A percentile compares a stretch with the other conserved stretches of the same genome.
Evolutionary conservation across 2,329 filamentous ascomycete species (phyloP).

Genomic region (Colletotrichum plurivorum): DNA sequence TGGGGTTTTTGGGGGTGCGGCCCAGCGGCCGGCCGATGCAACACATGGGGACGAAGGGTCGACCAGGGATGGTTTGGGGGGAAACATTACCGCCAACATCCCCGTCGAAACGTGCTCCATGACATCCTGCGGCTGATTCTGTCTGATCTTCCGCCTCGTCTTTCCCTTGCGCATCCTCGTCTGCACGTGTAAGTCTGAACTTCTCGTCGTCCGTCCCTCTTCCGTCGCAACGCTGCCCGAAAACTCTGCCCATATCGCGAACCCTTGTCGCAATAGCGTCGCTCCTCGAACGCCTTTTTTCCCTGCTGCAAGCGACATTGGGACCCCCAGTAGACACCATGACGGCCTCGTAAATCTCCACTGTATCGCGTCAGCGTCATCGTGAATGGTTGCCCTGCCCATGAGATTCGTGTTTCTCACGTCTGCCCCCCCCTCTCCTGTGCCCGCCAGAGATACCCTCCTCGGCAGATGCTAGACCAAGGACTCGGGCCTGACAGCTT

Average conservation of each 20-base stretch:
- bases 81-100: constrained; percentile 23
- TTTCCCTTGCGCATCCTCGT: constrained; percentile 8
- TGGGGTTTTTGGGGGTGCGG: constrained; percentile 28
- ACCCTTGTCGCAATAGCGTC: constrained; percentile 1
- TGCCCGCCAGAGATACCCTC: background rate
- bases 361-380: constrained; percentile 8
- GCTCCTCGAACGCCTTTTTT: background rate
- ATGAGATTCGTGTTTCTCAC: constrained; percentile 3
- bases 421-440: background rate
- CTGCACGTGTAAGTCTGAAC: constrained; percentile 4
- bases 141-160: constrained; percentile 40
- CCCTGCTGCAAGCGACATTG: background rate
- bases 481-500: constrained; percentile 12
- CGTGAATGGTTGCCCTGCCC: background rate
- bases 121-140: constrained; percentile 36
- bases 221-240: constrained; percentile 9
- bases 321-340: background rate
- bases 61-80: background rate
- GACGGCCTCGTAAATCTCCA: background rate
- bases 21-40: constrained; percentile 5
- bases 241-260: constrained; percentile 16
- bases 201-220: background rate
- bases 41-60: constrained; percentile 4
- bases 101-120: constrained; percentile 34
- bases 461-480: constrained; percentile 19